Base-by-base conservation (phyloP, 805 yeast genomes). In the Metschnikowia similis region DNA sequence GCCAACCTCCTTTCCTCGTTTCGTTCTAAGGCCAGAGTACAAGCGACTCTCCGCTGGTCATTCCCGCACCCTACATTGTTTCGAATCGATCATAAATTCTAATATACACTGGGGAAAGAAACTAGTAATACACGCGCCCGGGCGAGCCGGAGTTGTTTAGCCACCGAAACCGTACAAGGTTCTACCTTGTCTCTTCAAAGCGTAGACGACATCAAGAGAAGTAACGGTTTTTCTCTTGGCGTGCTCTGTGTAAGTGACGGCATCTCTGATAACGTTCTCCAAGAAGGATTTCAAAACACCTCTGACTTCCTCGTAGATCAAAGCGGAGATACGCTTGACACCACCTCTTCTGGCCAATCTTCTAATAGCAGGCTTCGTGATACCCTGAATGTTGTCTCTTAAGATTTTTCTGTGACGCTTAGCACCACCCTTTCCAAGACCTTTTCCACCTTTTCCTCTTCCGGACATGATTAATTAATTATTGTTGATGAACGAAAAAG, bases 331-430 rank as follows among this genome's bases (percentile, higher is more conserved):
- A 88, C 99, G 96, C 87, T 92, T 92, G 72, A 92, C 99, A 91
- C 99, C 99, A 81, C 99, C 99, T 89, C 99, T 90, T 86, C 99
- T 92, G 48, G 99, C 99, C 69, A 92, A 87, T 89, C 99, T 92
- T 83, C 99, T 90, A 72, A 92, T 92, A 71, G 99, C 99, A 72
- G 99, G 99, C 85, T 92, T 92, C 58, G 99, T 92, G 74, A 92
- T 92, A 83, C 99, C 99, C 80, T 91, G 97, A 65, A 94, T 92
- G 92, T 92, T 94, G 77, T 94, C 99, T 84, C 98, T 91, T 62
- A 91, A 83, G 78, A 92, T 89, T 89, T 91, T 91, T 85, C 98
- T 89, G 90, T 92, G 99, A 80, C 99, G 90, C 86, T 92, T 92
- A 69, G 99, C 99, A 82, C 99, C 99, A 80, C 97, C 98, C 82